Evolutionary conservation across 805 yeast species (phyloP), one percentile per base, ranked within the genome.

Genomic region (Nakazawaea holstii): DNA sequence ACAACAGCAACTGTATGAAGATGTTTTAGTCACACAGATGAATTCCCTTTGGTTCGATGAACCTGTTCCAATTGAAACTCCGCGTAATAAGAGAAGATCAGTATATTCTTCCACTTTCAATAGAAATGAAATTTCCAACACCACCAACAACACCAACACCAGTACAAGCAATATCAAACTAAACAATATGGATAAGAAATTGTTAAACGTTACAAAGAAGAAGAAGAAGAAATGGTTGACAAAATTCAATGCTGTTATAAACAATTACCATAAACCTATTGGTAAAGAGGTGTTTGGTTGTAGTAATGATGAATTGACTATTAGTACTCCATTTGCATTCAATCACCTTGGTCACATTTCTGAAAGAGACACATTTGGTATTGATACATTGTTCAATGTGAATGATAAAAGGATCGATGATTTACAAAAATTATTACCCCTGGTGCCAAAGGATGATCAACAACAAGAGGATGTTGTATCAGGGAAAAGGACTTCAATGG

Each of bases 271-370:
- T 17, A 46, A 30, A 29, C 49, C 49, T 6, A 36, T 40, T 9
- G 32, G 33, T 14, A 37, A n/a, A 29, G 11, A 20, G 20, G 35
- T 26, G 5, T 11, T 5, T 26, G 30, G 10, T 27, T 6, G 9
- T 15, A 9, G 20, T 14, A 28, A 20, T 27, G 26, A 26, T 24
- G 39, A 26, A 11, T 11, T 40, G 27, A 5, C 20, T 8, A 64
- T 66, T 26, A 59, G 66, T 39, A 58, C 67, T 8, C 69, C 70
- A 3, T 62, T 59, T 30, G 62, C 55, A 0, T 65, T 65, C 52
- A 53, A 53, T 36, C 70, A 66, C 44, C 55, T 65, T 17, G 56
- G 68, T 2, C 69, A 65, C 46, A 54, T 65, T 26, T 65, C 64
- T 36, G 54, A 58, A 14, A 50, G 55, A 20, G 45, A 50, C 4